Evolutionary conservation across 306 rosid genomes (phyloP).

Genomic region (Pueraria montana): DNA sequence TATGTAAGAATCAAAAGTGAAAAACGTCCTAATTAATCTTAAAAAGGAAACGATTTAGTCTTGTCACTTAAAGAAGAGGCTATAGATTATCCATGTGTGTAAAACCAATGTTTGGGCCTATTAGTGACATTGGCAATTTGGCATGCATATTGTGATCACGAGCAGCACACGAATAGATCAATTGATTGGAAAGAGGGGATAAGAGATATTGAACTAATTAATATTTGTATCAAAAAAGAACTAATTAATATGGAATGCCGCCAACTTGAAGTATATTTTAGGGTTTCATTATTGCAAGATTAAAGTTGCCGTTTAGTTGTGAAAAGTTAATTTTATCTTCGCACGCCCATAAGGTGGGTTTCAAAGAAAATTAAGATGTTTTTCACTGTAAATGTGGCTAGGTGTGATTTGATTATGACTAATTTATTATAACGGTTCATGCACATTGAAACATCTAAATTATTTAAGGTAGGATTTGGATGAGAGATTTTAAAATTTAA

Average conservation of each 20-base stretch:
- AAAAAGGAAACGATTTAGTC: neutral
- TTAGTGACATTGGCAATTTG: neutral
- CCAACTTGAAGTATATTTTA: conserved; percentile 21
- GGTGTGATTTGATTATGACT: too few relatives aligned
- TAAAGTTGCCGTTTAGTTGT: neutral
- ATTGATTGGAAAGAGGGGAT: neutral
- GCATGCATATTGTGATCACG: neutral
- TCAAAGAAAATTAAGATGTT: too few relatives aligned
- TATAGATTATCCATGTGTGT: neutral
- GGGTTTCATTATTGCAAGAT: conserved; percentile 6
- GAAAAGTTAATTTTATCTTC: neutral
- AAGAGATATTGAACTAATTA: neutral
- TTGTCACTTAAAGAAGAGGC: conserved; percentile 31
- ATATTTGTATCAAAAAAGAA: too few relatives aligned
- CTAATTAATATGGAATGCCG: neutral
- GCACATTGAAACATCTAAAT: too few relatives aligned
- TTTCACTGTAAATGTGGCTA: too few relatives aligned
- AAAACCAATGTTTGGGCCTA: neutral
- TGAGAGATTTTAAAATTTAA: too few relatives aligned
- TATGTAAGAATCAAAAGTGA: neutral
- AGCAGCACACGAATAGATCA: neutral
- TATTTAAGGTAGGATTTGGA: too few relatives aligned
- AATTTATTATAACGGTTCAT: too few relatives aligned
- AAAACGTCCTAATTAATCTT: neutral
- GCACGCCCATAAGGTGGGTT: neutral